phyloP scores from a whole-genome alignment of 2,329 filamentous ascomycete genomes.

The Fusarium domesticum region DNA sequence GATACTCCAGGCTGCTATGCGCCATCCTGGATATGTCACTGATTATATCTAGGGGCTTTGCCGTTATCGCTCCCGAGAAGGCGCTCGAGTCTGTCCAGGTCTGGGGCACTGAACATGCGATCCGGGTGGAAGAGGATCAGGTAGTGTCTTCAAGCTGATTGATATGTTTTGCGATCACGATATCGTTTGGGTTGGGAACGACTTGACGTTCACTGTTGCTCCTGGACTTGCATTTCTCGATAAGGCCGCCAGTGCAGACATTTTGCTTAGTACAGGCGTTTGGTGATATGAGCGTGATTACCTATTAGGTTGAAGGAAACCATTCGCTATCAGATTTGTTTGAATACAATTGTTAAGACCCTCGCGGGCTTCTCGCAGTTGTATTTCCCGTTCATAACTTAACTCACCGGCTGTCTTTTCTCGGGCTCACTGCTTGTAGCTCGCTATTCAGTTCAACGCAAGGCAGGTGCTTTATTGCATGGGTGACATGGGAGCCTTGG shows the following conservation, averaged over 20 bases:
- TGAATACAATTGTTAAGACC: constrained; percentile 4
- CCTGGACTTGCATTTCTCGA: constrained; percentile 10
- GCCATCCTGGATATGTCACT: constrained; percentile 17
- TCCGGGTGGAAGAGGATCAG: constrained; percentile 71
- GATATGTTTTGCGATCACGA: background rate
- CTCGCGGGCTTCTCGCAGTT: constrained; percentile 2
- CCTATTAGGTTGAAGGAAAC: constrained; percentile 10
- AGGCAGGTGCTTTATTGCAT: too few relatives aligned
- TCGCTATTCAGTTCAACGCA: too few relatives aligned
- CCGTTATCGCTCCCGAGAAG: constrained; percentile 68
- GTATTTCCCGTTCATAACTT: too few relatives aligned
- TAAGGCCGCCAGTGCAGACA: constrained; percentile 9
- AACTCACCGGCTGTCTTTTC: too few relatives aligned
- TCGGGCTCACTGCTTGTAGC: too few relatives aligned
- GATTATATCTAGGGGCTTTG: constrained; percentile 62
- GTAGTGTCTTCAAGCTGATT: constrained; percentile 48
- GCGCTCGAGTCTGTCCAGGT: constrained; percentile 65
- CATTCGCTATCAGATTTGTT: constrained; percentile 16
- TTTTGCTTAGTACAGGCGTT: constrained; percentile 20
- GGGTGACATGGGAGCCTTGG: too few relatives aligned
- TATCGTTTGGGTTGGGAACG: constrained; percentile 5
- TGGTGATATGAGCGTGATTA: constrained; percentile 19
- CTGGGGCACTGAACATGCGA: constrained; percentile 49
- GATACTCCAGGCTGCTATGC: background rate
- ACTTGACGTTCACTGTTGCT: constrained; percentile 9